A percentile compares a stretch with the other conserved stretches of the same genome.
phyloP scores from a whole-genome alignment of 2,329 filamentous ascomycete species.

The Chalaropsis ovoidea region DNA sequence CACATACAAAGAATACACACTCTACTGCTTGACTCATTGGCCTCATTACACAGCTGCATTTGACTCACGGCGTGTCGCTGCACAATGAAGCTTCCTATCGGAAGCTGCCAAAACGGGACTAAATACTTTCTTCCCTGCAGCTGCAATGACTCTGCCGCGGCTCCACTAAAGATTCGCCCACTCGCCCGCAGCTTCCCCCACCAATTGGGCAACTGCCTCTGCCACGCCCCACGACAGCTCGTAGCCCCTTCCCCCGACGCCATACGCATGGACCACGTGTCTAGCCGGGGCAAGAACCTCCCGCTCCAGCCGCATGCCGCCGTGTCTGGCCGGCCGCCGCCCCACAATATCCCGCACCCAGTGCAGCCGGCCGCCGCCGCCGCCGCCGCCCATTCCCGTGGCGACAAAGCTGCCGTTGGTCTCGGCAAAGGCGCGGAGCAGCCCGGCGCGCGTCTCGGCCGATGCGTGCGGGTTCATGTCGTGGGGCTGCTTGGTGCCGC shows the following conservation, averaged over 20 bases:
- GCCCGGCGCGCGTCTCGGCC: slow-evolving; percentile 36
- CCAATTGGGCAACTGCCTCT: slow-evolving; percentile 38
- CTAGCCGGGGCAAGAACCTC: slow-evolving; percentile 33
- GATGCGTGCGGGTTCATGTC: slow-evolving; percentile 46
- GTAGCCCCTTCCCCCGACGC: slow-evolving; percentile 50
- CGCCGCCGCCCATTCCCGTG: slow-evolving; percentile 25
- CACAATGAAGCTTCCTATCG: too few relatives aligned
- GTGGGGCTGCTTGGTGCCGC: slow-evolving; percentile 53
- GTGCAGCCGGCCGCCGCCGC: slow-evolving; percentile 29
- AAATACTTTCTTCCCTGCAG: background rate
- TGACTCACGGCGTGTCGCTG: too few relatives aligned
- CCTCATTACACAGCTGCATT: too few relatives aligned
- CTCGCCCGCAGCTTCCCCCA: slow-evolving; percentile 27
- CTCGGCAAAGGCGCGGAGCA: slow-evolving; percentile 37
- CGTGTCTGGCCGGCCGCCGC: slow-evolving; percentile 38
- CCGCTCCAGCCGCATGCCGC: slow-evolving; percentile 44
- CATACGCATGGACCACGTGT: slow-evolving; percentile 45
- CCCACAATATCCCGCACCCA: slow-evolving; percentile 40
- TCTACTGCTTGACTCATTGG: background rate
- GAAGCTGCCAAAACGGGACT: too few relatives aligned
- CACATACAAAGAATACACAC: too few relatives aligned
- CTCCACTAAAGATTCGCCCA: slow-evolving; percentile 8
- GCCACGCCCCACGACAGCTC: slow-evolving; percentile 53
- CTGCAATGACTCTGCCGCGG: background rate
- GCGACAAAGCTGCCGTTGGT: slow-evolving; percentile 33